A percentile compares a stretch with the other conserved stretches of the same genome.
These are phyloP conservation scores for Neurospora sp. DNA, from an alignment of 495 filamentous ascomycete species.

Conservation along the genomic window DNA sequence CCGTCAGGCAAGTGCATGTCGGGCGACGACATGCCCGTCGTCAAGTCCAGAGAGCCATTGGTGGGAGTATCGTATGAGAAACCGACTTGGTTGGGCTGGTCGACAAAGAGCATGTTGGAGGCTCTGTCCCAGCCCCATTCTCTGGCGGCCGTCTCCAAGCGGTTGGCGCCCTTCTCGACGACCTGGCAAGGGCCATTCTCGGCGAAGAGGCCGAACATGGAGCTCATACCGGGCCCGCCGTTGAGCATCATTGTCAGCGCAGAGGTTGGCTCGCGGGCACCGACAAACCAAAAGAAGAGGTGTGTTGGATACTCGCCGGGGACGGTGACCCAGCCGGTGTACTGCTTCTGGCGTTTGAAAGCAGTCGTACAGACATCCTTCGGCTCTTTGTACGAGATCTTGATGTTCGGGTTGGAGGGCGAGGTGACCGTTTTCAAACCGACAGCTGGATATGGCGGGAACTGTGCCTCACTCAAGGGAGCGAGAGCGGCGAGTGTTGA, in stretches of 20 bases:
- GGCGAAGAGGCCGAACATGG: slow-evolving; percentile 57
- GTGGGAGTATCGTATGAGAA: slow-evolving; percentile 45
- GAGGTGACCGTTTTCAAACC: slow-evolving; percentile 44
- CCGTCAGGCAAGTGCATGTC: slow-evolving; percentile 8
- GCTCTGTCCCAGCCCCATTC: slow-evolving; percentile 61
- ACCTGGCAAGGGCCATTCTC: slow-evolving; percentile 43
- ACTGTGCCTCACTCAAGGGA: slow-evolving; percentile 2
- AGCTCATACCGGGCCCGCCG: slow-evolving; percentile 54
- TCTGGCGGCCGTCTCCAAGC: slow-evolving; percentile 26
- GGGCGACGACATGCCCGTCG: slow-evolving; percentile 22
- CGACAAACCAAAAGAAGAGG: slow-evolving; percentile 71
- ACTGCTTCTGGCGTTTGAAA: slow-evolving; percentile 46
- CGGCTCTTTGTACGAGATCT: slow-evolving; percentile 47
- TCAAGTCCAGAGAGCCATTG: slow-evolving; percentile 38
- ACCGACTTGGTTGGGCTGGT: slow-evolving; percentile 51
- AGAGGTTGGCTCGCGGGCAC: slow-evolving; percentile 47
- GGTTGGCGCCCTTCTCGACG: slow-evolving; percentile 41
- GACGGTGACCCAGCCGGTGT: slow-evolving; percentile 40
- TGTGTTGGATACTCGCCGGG: slow-evolving; percentile 51
- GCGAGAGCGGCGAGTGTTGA: background rate
- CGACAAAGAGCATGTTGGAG: slow-evolving; percentile 67
- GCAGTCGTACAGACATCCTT: slow-evolving; percentile 44
- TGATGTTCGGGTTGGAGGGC: slow-evolving; percentile 47
- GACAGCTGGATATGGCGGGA: background rate
- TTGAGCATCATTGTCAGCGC: slow-evolving; percentile 61